These are phyloP conservation scores for Penicillium salamii DNA, from an alignment of 495 filamentous ascomycete genomes.

Conservation along the genomic window DNA sequence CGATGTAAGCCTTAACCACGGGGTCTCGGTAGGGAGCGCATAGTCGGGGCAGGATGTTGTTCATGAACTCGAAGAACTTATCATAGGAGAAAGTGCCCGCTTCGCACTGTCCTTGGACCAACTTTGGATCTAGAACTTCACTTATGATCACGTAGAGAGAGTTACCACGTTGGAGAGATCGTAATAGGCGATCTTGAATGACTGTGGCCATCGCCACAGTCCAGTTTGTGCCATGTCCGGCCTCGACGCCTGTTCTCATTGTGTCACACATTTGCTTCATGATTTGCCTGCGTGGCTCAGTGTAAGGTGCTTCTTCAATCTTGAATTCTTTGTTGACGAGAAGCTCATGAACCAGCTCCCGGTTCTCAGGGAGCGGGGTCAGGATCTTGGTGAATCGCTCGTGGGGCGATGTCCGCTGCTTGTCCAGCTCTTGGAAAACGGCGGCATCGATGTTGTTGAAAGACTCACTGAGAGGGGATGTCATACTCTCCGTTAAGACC, in stretches of 20 bases:
- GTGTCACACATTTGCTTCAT: slow-evolving; percentile 66
- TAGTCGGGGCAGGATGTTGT: slow-evolving; percentile 82
- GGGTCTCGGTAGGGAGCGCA: slow-evolving; percentile 89
- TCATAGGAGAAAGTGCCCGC: slow-evolving; percentile 89
- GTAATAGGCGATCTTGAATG: slow-evolving; percentile 77
- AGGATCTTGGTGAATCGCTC: slow-evolving; percentile 52
- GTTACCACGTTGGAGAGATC: slow-evolving; percentile 74
- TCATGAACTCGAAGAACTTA: slow-evolving; percentile 89
- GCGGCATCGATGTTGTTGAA: slow-evolving; percentile 40
- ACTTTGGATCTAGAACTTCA: slow-evolving; percentile 77
- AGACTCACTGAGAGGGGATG: slow-evolving; percentile 47
- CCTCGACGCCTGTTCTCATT: slow-evolving; percentile 72
- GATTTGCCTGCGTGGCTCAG: slow-evolving; percentile 48
- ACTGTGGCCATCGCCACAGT: slow-evolving; percentile 82
- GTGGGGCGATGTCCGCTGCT: slow-evolving; percentile 36
- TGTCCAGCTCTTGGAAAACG: slow-evolving; percentile 38
- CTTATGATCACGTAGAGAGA: slow-evolving; percentile 80
- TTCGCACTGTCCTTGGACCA: slow-evolving; percentile 71
- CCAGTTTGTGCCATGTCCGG: slow-evolving; percentile 69
- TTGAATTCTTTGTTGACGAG: slow-evolving; percentile 84
- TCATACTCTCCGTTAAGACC: slow-evolving; percentile 39
- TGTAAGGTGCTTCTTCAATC: slow-evolving; percentile 52
- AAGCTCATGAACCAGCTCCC: slow-evolving; percentile 84
- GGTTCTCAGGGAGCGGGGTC: slow-evolving; percentile 75
- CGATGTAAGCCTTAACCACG: slow-evolving; percentile 73